A percentile compares a stretch with the other conserved stretches of the same genome.
Conservation (phyloP, 768 basidiomycete species). For the Leccinum imitatum region DNA sequence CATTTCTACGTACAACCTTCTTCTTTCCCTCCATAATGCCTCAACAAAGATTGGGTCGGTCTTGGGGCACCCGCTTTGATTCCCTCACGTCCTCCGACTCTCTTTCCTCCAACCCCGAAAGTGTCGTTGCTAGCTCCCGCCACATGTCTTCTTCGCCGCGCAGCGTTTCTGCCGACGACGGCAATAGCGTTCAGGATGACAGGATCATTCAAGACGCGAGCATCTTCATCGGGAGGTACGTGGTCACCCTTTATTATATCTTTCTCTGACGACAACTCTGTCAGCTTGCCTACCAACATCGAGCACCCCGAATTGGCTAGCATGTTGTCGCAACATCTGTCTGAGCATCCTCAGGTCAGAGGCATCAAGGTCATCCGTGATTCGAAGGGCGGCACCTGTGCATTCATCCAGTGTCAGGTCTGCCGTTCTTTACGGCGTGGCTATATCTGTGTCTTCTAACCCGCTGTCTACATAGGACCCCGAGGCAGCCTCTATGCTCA, state of each 20-base stretch:
- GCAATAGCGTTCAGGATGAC: constrained; percentile 39
- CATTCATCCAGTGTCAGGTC: constrained; percentile 86
- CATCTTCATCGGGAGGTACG: constrained; percentile 81
- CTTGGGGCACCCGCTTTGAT: constrained; percentile 77
- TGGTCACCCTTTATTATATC: background rate
- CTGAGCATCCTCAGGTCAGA: constrained; percentile 62
- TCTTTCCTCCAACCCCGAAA: constrained; percentile 38
- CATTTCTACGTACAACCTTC: constrained; percentile 19
- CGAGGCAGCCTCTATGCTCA: constrained; percentile 53
- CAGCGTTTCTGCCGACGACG: constrained; percentile 21
- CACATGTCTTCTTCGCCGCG: constrained; percentile 16
- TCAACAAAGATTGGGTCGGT: constrained; percentile 43
- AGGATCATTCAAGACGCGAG: constrained; percentile 72
- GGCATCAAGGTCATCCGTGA: constrained; percentile 72
- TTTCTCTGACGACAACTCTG: constrained; percentile 11
- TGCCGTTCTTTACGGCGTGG: constrained; percentile 12
- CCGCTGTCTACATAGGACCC: constrained; percentile 44
- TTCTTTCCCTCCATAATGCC: constrained; percentile 39
- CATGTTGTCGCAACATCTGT: constrained; percentile 65
- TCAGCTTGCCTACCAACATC: constrained; percentile 67
- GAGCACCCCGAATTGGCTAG: constrained; percentile 61
- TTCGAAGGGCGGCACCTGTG: constrained; percentile 75
- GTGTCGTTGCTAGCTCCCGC: constrained; percentile 6
- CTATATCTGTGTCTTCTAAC: background rate
- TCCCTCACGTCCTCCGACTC: constrained; percentile 54